Percentiles rank a stretch among this genome's conserved stretches.
phyloP scores from a whole-genome alignment of 2,329 filamentous ascomycete genomes.

The Scedosporium minutisporum region DNA sequence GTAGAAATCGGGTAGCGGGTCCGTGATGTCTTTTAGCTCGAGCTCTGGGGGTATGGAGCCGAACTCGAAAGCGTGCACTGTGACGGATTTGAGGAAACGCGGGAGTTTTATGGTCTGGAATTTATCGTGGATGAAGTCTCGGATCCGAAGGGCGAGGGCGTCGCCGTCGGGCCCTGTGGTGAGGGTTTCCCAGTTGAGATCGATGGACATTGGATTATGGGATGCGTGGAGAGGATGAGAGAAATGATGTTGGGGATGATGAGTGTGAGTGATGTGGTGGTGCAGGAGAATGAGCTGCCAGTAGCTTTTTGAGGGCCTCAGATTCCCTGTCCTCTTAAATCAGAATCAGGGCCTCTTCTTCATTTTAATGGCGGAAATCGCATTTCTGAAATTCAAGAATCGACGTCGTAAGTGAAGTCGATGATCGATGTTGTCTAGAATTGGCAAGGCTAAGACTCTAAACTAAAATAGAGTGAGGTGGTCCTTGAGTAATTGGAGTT shows the following conservation, averaged over 20 bases:
- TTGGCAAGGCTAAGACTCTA: no score
- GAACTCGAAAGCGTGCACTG: conserved; percentile 90
- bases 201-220: conserved; percentile 71
- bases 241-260: background rate
- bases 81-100: conserved; percentile 92
- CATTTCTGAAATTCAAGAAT: no score
- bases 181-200: conserved; percentile 91
- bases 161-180: conserved; percentile 82
- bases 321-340: no score
- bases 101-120: conserved; percentile 89
- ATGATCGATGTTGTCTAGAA: no score
- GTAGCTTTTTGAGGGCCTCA: no score
- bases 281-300: no score
- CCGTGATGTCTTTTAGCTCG: conserved; percentile 92
- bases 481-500: no score
- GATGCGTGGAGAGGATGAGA: background rate
- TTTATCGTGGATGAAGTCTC: conserved; percentile 87
- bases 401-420: no score
- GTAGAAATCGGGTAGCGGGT: conserved; percentile 93
- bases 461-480: no score
- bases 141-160: conserved; percentile 75
- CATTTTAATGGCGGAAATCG: no score
- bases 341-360: no score
- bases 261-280: background rate
- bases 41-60: conserved; percentile 73